phyloP scores from a whole-genome alignment of 805 yeast species.

The Ogataea paradorogensis region DNA sequence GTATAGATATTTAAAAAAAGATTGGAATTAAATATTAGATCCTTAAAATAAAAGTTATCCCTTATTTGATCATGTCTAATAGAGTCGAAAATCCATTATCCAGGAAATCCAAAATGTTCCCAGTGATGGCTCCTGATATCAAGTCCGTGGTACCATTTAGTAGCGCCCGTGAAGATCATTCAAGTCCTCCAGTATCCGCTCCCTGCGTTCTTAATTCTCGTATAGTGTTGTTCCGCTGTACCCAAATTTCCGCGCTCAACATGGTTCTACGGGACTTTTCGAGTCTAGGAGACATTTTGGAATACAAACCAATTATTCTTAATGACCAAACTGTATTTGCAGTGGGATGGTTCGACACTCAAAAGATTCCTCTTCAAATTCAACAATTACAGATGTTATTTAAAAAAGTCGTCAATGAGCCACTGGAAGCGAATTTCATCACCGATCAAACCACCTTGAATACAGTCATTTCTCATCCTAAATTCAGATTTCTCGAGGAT shows the following conservation, averaged over 20 bases:
- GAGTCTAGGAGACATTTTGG: constrained; percentile 15
- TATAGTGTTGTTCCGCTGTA: constrained; percentile 16
- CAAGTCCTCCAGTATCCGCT: not conserved
- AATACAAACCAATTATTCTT: constrained; percentile 12
- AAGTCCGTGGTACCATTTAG: constrained; percentile 1
- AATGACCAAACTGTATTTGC: constrained; percentile 7
- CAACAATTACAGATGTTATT: constrained; percentile 18
- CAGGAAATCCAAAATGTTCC: not conserved
- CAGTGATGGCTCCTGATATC: constrained; percentile 3
- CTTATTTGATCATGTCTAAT: not conserved
- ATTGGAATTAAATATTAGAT: too few species aligned
- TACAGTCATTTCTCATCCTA: constrained; percentile 16
- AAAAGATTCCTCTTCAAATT: constrained; percentile 20
- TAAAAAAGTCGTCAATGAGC: constrained; percentile 5
- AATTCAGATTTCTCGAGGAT: constrained; percentile 25
- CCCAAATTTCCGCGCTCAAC: constrained; percentile 10
- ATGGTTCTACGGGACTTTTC: constrained; percentile 12
- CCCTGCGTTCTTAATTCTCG: constrained; percentile 12
- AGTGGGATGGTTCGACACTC: constrained; percentile 32
- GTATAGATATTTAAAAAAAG: too few species aligned
- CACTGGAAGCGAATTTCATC: constrained; percentile 9
- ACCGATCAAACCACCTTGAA: constrained; percentile 10
- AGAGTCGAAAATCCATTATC: not conserved
- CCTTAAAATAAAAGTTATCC: not conserved
- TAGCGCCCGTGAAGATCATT: constrained; percentile 1